Conservation (phyloP, 2,329 filamentous ascomycete genomes). For the Fusarium anthophilum region DNA sequence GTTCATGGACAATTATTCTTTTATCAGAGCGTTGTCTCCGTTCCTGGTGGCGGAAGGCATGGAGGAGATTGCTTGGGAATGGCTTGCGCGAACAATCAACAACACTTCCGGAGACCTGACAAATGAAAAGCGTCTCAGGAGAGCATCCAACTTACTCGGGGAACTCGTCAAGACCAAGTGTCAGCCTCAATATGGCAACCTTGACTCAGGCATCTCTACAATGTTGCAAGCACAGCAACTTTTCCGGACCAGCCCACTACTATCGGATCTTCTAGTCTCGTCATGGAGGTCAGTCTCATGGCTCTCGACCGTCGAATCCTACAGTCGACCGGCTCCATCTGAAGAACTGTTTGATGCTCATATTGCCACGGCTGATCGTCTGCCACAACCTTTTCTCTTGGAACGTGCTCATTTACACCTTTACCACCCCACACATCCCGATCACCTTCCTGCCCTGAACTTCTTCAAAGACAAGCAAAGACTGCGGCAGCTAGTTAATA, state of each 20-base stretch:
- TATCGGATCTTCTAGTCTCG: slow-evolving; percentile 49
- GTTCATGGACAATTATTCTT: slow-evolving; percentile 54
- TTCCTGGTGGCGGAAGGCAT: slow-evolving; percentile 64
- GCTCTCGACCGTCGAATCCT: slow-evolving; percentile 62
- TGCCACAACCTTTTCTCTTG: slow-evolving; percentile 50
- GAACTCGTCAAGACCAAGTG: slow-evolving; percentile 56
- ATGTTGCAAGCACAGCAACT: slow-evolving; percentile 58
- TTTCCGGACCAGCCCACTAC: slow-evolving; percentile 49
- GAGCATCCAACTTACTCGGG: slow-evolving; percentile 48
- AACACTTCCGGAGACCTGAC: slow-evolving; percentile 33
- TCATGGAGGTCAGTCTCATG: slow-evolving; percentile 62
- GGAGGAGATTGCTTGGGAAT: slow-evolving; percentile 62
- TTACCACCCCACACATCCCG: slow-evolving; percentile 63
- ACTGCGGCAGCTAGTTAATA: slow-evolving; percentile 43
- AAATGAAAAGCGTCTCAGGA: slow-evolving; percentile 39
- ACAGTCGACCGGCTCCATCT: slow-evolving; percentile 56
- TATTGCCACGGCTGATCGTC: slow-evolving; percentile 55
- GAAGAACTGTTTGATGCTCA: slow-evolving; percentile 63
- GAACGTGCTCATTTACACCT: slow-evolving; percentile 65
- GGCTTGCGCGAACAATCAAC: slow-evolving; percentile 57
- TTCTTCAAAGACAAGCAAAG: slow-evolving; percentile 52
- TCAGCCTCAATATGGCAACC: slow-evolving; percentile 50
- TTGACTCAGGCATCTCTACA: slow-evolving; percentile 60
- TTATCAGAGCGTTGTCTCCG: slow-evolving; percentile 54
- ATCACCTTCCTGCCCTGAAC: slow-evolving; percentile 56